phyloP scores from a whole-genome alignment of 1,139 yeast genomes.

The Arxiozyma bovina region DNA sequence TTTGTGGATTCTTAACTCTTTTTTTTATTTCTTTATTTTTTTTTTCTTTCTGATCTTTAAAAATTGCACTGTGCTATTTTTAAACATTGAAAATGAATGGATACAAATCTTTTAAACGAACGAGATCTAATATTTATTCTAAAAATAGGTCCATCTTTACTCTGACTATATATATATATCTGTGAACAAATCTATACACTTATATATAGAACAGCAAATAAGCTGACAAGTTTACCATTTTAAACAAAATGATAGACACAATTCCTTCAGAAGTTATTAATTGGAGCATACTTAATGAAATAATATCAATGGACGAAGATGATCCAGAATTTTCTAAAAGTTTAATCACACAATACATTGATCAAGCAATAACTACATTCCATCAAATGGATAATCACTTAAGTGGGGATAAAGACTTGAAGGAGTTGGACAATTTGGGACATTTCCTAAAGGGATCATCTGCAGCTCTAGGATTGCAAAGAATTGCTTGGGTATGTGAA shows the following conservation, averaged over 20 bases:
- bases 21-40: too few relatives aligned
- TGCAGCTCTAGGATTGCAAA: slow-evolving; percentile 80
- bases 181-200: too few relatives aligned
- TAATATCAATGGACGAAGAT: slow-evolving; percentile 90
- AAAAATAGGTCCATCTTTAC: too few relatives aligned
- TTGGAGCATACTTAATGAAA: slow-evolving; percentile 82
- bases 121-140: too few relatives aligned
- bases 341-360: slow-evolving; percentile 73
- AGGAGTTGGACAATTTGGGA: slow-evolving; percentile 64
- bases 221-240: background rate
- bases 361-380: slow-evolving; percentile 80
- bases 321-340: slow-evolving; percentile 69
- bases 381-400: slow-evolving; percentile 57
- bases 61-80: background rate
- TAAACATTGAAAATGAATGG: background rate
- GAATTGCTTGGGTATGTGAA: slow-evolving; percentile 82
- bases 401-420: slow-evolving; percentile 37
- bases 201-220: too few relatives aligned
- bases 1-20: too few relatives aligned
- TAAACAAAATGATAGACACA: slow-evolving; percentile 10
- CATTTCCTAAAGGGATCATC: slow-evolving; percentile 94
- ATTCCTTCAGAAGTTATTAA: slow-evolving; percentile 60
- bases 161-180: too few relatives aligned
- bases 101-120: background rate
- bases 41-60: background rate